Evolutionary conservation across 1,284 basidiomycete genomes (phyloP).

Genomic region (Paramarasmius palmivorus): DNA sequence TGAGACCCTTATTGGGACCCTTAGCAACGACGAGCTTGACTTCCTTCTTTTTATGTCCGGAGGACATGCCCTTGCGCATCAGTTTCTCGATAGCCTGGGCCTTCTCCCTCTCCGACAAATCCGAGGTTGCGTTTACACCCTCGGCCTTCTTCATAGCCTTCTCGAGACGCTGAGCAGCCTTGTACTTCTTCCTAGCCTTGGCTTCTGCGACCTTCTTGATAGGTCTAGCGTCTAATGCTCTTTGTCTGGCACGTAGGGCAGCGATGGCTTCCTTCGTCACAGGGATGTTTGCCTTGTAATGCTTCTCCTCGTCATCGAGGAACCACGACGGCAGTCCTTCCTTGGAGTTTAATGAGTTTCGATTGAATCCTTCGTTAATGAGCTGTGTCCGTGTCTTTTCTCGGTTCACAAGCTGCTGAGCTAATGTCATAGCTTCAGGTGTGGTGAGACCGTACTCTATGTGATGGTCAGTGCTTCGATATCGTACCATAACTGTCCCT

Average conservation of each 20-base stretch:
- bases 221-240: conserved; percentile 93
- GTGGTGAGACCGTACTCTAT: conserved; percentile 86
- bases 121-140: conserved; percentile 86
- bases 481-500: conserved; percentile 10
- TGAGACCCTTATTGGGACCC: conserved; percentile 86
- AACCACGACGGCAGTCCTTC: conserved; percentile 96
- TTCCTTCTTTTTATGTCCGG: conserved; percentile 76
- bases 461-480: conserved; percentile 10
- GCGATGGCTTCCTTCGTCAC: conserved; percentile 95
- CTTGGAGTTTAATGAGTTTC: conserved; percentile 89
- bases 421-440: conserved; percentile 90
- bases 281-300: conserved; percentile 94
- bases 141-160: conserved; percentile 98
- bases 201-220: conserved; percentile 99
- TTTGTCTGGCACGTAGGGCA: conserved; percentile 86
- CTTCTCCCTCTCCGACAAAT: conserved; percentile 94
- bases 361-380: conserved; percentile 95
- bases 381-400: conserved; percentile 87
- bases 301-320: conserved; percentile 92
- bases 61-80: conserved; percentile 77
- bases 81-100: conserved; percentile 92
- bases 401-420: conserved; percentile 91
- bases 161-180: conserved; percentile 82
- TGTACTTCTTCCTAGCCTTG: conserved; percentile 96
- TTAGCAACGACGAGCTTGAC: conserved; percentile 91